A percentile compares a stretch with the other conserved stretches of the same genome.
phyloP scores from a whole-genome alignment of 139 green algal genomes.

The Gonium pectorale region DNA sequence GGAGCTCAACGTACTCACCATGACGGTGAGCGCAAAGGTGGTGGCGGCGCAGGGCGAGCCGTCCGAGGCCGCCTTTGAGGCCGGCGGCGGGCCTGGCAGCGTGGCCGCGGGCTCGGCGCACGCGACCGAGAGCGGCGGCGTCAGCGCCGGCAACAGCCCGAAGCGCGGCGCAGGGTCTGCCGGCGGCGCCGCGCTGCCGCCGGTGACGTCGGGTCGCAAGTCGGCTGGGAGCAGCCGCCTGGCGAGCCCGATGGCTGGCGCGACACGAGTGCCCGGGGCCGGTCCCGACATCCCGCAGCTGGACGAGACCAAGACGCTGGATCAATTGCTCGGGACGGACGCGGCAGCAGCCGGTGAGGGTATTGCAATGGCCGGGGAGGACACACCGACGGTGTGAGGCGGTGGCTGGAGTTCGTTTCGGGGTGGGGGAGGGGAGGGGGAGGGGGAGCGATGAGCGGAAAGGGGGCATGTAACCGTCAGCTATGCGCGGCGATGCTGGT shows the following conservation, averaged over 20 bases:
- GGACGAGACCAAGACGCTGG: constrained; percentile 42
- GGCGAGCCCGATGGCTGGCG: constrained; percentile 11
- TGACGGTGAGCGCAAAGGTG: constrained; percentile 71
- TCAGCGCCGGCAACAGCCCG: background rate
- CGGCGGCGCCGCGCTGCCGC: constrained; percentile 4
- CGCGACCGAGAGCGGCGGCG: background rate
- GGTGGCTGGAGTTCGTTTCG: no score
- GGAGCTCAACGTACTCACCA: constrained; percentile 68
- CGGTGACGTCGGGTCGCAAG: constrained; percentile 28
- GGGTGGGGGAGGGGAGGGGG: no score
- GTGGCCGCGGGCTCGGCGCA: background rate
- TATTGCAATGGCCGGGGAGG: no score
- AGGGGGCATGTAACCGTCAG: no score
- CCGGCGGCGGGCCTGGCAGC: background rate
- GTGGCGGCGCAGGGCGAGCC: constrained; percentile 19
- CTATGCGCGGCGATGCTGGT: no score
- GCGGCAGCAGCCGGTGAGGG: no score
- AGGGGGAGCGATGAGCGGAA: no score
- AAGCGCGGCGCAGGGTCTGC: background rate
- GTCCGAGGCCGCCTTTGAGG: background rate
- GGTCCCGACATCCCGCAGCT: constrained; percentile 1
- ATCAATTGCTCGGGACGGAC: constrained; percentile 6
- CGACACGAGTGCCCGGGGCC: background rate
- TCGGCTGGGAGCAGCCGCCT: constrained; percentile 27
- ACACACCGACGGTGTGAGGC: no score